Conservation (phyloP, 2,329 filamentous ascomycete genomes). For the Aureobasidium sp. region DNA sequence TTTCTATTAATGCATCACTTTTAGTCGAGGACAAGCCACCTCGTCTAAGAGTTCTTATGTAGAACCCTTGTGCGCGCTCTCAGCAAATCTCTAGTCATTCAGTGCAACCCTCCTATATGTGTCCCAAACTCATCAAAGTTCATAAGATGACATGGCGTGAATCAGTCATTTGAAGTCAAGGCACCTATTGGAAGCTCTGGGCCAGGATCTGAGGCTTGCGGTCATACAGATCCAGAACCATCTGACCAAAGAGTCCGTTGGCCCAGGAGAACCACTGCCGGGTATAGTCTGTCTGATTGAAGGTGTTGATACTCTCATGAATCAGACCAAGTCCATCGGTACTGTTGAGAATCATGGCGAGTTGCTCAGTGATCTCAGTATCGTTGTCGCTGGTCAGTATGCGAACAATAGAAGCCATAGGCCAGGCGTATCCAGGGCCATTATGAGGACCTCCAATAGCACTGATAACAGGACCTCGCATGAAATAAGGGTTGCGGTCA, state of each 20-base stretch:
- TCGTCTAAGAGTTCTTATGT: no score
- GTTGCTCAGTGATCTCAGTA: slow-evolving; percentile 35
- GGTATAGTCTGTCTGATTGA: slow-evolving; percentile 37
- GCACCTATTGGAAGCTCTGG: slow-evolving; percentile 32
- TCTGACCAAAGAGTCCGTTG: slow-evolving; percentile 43
- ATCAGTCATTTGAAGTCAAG: no score
- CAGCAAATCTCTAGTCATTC: no score
- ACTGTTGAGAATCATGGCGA: slow-evolving; percentile 37
- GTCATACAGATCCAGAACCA: slow-evolving; percentile 37
- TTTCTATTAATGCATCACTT: no score
- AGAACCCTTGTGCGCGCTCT: no score
- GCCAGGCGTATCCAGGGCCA: slow-evolving; percentile 40
- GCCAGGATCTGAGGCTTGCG: slow-evolving; percentile 35
- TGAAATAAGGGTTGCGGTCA: slow-evolving; percentile 39
- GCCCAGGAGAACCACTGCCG: slow-evolving; percentile 46
- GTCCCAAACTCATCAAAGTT: no score
- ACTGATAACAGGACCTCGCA: slow-evolving; percentile 39
- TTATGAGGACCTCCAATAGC: slow-evolving; percentile 41
- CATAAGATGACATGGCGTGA: no score
- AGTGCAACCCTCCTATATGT: no score
- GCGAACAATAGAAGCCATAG: slow-evolving; percentile 43
- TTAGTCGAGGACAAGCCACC: no score
- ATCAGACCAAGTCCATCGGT: slow-evolving; percentile 42
- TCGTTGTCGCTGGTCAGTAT: slow-evolving; percentile 42
- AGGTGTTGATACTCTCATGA: slow-evolving; percentile 43